Percentiles rank a stretch among this genome's conserved stretches.
Conservation (phyloP, 1,139 yeast species). For the Yamadazyma diddensiae region DNA sequence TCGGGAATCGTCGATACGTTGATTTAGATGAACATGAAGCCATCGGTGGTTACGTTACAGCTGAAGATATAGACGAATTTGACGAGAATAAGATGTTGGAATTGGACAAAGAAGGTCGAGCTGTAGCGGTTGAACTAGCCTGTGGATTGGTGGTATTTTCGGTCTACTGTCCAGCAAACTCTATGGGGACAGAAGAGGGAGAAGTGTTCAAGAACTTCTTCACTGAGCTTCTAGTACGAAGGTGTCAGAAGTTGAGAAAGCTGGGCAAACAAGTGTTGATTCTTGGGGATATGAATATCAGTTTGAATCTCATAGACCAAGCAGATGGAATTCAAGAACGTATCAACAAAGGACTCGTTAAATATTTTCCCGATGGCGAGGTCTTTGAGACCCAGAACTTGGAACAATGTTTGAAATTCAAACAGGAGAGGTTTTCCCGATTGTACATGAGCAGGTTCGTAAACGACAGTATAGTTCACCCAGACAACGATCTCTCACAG, state of each 20-base stretch:
- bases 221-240: constrained; percentile 51
- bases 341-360: constrained; percentile 22
- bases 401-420: constrained; percentile 38
- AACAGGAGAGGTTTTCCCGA: constrained; percentile 41
- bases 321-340: constrained; percentile 64
- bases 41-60: constrained; percentile 76
- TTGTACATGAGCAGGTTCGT: constrained; percentile 40
- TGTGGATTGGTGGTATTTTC: constrained; percentile 63
- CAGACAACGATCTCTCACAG: constrained; percentile 2
- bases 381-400: constrained; percentile 43
- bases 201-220: constrained; percentile 59
- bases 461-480: constrained; percentile 12
- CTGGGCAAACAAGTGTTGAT: constrained; percentile 67
- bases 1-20: constrained; percentile 20
- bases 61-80: constrained; percentile 13
- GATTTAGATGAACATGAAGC: constrained; percentile 20
- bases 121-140: constrained; percentile 71
- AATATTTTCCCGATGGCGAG: constrained; percentile 21
- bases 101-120: constrained; percentile 83
- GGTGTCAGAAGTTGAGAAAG: constrained; percentile 53
- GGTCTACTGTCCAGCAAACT: constrained; percentile 91
- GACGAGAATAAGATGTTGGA: constrained; percentile 38
- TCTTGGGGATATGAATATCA: constrained; percentile 85
- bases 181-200: constrained; percentile 68
- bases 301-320: constrained; percentile 76